Evolutionary conservation across 441 rosid genomes (phyloP).

Genomic region (Corymbia citriodora): DNA sequence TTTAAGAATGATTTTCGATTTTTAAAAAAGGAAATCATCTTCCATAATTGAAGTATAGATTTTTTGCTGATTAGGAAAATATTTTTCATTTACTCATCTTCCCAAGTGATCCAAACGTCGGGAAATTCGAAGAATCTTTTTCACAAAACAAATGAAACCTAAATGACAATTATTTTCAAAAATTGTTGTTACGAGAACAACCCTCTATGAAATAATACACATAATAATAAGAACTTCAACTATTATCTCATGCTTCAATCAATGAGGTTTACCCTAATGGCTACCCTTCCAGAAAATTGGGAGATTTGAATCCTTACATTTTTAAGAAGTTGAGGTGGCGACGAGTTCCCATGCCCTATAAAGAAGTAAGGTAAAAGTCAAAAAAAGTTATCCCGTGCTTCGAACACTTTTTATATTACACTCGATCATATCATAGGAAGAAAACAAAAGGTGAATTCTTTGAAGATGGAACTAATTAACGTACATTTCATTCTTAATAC

Average conservation of each 20-base stretch:
- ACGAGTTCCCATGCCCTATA: too few species aligned
- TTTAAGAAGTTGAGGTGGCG: too few species aligned
- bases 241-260: background rate
- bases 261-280: too few species aligned
- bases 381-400: background rate
- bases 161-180: background rate
- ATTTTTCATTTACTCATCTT: accelerated
- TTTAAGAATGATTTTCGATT: accelerated
- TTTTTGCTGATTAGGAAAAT: accelerated
- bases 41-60: accelerated
- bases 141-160: accelerated
- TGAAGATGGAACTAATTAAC: background rate
- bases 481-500: background rate
- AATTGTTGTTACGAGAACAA: too few species aligned
- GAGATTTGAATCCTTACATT: too few species aligned
- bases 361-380: too few species aligned
- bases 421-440: background rate
- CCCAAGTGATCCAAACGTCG: too few species aligned
- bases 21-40: too few species aligned
- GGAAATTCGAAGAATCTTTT: accelerated
- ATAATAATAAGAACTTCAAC: background rate
- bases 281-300: too few species aligned
- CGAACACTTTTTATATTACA: background rate
- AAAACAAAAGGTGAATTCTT: background rate
- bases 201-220: background rate